phyloP scores from a whole-genome alignment of 225 moss, liverwort and hornwort genomes.

The Bryoerythrophyllum caledonicum region DNA sequence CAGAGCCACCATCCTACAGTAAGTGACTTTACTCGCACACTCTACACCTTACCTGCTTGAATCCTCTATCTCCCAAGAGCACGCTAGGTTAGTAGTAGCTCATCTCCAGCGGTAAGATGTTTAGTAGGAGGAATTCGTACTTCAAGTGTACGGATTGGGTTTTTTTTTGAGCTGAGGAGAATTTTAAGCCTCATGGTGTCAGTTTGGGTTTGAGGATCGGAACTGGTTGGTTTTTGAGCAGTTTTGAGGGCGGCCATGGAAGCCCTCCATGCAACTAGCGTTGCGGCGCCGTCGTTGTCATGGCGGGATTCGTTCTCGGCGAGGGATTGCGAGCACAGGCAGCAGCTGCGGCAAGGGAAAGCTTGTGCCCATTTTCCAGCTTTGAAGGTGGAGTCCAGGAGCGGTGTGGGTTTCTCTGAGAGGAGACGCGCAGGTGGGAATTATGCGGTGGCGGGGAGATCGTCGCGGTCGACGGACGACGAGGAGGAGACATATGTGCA shows the following conservation, averaged over 20 bases:
- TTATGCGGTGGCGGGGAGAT: conserved; percentile 30
- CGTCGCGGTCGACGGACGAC: conserved; percentile 23
- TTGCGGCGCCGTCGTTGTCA: conserved; percentile 15
- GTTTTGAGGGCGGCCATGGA: conserved; percentile 28
- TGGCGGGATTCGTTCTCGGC: conserved; percentile 15
- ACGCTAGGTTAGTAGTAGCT: background rate
- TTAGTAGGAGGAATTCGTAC: background rate
- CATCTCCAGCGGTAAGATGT: background rate
- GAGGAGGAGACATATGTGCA: conserved; percentile 27
- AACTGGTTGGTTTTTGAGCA: background rate
- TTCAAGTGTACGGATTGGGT: background rate
- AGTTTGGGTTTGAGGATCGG: background rate
- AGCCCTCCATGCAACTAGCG: conserved; percentile 23
- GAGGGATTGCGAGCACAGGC: conserved; percentile 7
- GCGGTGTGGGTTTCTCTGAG: background rate
- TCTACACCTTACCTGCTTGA: background rate
- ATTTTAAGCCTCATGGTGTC: no score
- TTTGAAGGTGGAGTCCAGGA: background rate
- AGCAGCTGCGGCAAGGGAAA: conserved; percentile 2
- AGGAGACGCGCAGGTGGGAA: conserved; percentile 12
- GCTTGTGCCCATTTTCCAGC: background rate
- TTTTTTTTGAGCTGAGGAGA: no score
- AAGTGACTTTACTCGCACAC: background rate
- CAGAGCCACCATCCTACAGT: background rate
- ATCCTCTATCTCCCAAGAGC: background rate